phyloP scores from a whole-genome alignment of 352 stramenopile species.

The Pseudoperonospora humuli region DNA sequence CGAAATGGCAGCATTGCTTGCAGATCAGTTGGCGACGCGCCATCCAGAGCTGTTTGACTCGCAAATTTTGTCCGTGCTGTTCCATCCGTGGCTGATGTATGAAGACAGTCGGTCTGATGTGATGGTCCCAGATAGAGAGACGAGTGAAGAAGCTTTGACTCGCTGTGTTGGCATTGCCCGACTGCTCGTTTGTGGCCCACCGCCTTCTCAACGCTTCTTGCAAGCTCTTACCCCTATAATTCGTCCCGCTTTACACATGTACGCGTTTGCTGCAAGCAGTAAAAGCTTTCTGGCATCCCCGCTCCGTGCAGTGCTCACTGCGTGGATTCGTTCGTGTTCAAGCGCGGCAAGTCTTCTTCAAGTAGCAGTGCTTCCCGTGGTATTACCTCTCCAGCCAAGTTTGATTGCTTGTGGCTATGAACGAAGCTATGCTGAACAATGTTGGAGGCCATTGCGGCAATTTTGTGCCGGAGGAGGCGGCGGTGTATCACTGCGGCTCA shows the following conservation, averaged over 20 bases:
- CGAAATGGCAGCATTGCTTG: constrained; percentile 61
- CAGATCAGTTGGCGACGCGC: constrained; percentile 42
- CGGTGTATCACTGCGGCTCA: constrained; percentile 38
- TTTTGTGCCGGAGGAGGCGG: constrained; percentile 62
- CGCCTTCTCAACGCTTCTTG: constrained; percentile 47
- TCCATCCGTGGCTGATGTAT: constrained; percentile 58
- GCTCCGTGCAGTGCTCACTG: constrained; percentile 16
- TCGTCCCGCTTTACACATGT: constrained; percentile 62
- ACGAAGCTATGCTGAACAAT: constrained; percentile 8
- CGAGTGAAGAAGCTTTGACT: constrained; percentile 40
- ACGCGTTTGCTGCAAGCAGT: constrained; percentile 52
- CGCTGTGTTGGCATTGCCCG: constrained; percentile 44
- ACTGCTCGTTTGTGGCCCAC: constrained; percentile 60
- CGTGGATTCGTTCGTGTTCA: constrained; percentile 43
- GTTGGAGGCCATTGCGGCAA: constrained; percentile 33
- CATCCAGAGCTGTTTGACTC: constrained; percentile 40
- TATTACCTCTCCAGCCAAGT: constrained; percentile 24
- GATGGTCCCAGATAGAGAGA: neutral
- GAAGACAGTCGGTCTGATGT: constrained; percentile 25
- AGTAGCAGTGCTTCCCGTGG: constrained; percentile 43
- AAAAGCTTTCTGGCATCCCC: constrained; percentile 47
- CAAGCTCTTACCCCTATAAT: constrained; percentile 36
- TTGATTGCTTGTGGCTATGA: constrained; percentile 28
- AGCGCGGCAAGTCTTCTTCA: constrained; percentile 39
- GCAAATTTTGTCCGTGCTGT: constrained; percentile 45